phyloP scores from a whole-genome alignment of 2,329 filamentous ascomycete genomes.

The Xylaria sp. region DNA sequence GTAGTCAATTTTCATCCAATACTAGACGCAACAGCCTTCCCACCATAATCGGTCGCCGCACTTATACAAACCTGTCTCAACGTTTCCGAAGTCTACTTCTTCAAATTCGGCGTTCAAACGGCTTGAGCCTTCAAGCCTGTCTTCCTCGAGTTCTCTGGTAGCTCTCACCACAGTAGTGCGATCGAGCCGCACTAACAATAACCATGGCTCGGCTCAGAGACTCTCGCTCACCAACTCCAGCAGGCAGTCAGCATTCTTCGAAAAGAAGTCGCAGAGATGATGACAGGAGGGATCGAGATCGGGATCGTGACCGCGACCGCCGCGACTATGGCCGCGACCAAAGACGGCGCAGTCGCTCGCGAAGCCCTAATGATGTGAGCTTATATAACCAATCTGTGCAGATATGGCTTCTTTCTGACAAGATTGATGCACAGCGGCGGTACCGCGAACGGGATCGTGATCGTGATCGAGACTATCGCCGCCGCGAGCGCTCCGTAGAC shows the following conservation, averaged over 20 bases:
- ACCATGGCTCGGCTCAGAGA: slow-evolving; percentile 68
- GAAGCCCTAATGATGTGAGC: slow-evolving; percentile 67
- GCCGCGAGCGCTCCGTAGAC: slow-evolving; percentile 73
- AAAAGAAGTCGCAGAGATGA: slow-evolving; percentile 70
- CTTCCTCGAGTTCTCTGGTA: slow-evolving; percentile 42
- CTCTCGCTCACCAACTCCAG: slow-evolving; percentile 89
- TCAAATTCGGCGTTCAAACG: slow-evolving; percentile 24
- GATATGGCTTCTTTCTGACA: slow-evolving; percentile 47
- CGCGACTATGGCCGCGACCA: slow-evolving; percentile 52
- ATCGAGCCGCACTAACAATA: slow-evolving; percentile 44
- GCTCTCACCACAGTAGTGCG: slow-evolving; percentile 46
- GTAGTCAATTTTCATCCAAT: neutral
- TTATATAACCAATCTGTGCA: slow-evolving; percentile 24
- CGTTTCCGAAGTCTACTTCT: slow-evolving; percentile 1
- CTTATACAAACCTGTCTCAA: slow-evolving; percentile 9
- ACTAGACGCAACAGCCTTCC: no score
- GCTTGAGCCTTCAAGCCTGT: slow-evolving; percentile 35
- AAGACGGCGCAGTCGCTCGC: slow-evolving; percentile 62
- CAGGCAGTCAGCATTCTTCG: slow-evolving; percentile 80
- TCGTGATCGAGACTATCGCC: slow-evolving; percentile 64
- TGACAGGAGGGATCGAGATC: slow-evolving; percentile 59
- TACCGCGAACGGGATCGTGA: slow-evolving; percentile 58
- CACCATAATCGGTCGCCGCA: slow-evolving; percentile 6
- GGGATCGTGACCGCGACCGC: slow-evolving; percentile 52
- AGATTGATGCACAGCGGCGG: slow-evolving; percentile 55